A percentile compares a stretch with the other conserved stretches of the same genome.
Evolutionary conservation across 345 rosid genomes (phyloP).

Genomic region (Rhizophora mangle): DNA sequence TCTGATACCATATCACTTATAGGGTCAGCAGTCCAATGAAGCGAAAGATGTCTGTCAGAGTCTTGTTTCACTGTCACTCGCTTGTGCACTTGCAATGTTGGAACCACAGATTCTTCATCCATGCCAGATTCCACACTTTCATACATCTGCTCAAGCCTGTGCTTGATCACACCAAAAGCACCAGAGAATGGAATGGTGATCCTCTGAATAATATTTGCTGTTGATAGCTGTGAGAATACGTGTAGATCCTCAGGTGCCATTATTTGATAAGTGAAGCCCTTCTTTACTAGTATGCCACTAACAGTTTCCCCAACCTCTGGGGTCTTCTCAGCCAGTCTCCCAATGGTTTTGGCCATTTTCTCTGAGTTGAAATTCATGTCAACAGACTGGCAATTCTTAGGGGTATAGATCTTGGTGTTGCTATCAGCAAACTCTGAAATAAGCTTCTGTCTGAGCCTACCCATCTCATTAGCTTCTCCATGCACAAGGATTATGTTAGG

Average conservation of each 20-base stretch:
- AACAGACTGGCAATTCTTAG: slow-evolving; percentile 89
- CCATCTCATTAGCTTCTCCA: slow-evolving; percentile 93
- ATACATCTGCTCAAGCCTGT: slow-evolving; percentile 79
- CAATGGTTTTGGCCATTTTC: slow-evolving; percentile 90
- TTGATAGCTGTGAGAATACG: slow-evolving; percentile 88
- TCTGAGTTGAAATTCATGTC: slow-evolving; percentile 81
- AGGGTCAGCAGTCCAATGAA: slow-evolving; percentile 87
- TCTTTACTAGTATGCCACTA: slow-evolving; percentile 81
- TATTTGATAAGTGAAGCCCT: slow-evolving; percentile 90
- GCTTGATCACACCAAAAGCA: slow-evolving; percentile 73
- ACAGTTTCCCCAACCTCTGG: slow-evolving; percentile 78
- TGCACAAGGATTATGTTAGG: slow-evolving; percentile 93
- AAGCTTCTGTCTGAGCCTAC: slow-evolving; percentile 87
- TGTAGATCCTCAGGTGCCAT: slow-evolving; percentile 98
- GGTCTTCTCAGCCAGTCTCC: slow-evolving; percentile 77
- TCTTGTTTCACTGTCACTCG: slow-evolving; percentile 78
- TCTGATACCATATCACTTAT: slow-evolving; percentile 93
- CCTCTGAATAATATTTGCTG: slow-evolving; percentile 77
- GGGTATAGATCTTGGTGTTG: slow-evolving; percentile 75
- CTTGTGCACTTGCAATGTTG: slow-evolving; percentile 59
- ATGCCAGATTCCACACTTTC: slow-evolving; percentile 70
- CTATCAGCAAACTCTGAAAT: slow-evolving; percentile 67
- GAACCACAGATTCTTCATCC: slow-evolving; percentile 70
- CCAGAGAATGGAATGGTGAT: slow-evolving; percentile 75
- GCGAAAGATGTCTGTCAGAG: slow-evolving; percentile 74